Evolutionary conservation across 306 rosid genomes (phyloP).

Genomic region (Parietaria judaica): DNA sequence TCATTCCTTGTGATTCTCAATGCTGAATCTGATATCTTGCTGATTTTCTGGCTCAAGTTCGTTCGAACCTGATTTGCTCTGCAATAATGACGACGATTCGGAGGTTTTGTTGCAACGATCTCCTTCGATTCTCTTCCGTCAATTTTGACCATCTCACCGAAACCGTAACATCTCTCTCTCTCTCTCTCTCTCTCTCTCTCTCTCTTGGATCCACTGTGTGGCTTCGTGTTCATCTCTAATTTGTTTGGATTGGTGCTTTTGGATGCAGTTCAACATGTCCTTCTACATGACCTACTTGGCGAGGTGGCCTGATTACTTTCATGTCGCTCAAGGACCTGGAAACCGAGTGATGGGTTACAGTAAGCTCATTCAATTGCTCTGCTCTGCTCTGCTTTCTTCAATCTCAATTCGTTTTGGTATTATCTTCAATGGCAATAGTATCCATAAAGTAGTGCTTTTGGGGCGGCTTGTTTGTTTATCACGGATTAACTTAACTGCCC

Average conservation of each 20-base stretch:
- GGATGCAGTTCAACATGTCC: slow-evolving; percentile 84
- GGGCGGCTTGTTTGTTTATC: too few species aligned
- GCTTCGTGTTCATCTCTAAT: background rate
- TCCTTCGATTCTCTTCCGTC: slow-evolving; percentile 79
- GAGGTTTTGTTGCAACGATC: slow-evolving; percentile 92
- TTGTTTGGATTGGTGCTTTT: background rate
- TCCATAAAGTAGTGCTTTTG: background rate
- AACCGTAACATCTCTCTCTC: slow-evolving; percentile 41
- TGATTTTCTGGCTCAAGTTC: too few species aligned
- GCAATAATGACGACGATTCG: slow-evolving; percentile 97
- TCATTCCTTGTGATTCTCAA: too few species aligned
- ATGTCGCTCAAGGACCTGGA: slow-evolving; percentile 81
- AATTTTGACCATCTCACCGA: slow-evolving; percentile 96
- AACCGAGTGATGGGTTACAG: slow-evolving; percentile 91
- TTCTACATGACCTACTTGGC: slow-evolving; percentile 97
- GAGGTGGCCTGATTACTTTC: slow-evolving; percentile 96
- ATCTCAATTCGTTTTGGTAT: background rate
- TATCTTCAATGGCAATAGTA: background rate
- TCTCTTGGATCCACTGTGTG: background rate
- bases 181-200: too few species aligned
- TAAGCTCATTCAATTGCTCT: slow-evolving; percentile 23
- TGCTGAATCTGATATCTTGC: too few species aligned
- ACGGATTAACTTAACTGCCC: too few species aligned
- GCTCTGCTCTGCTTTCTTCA: background rate
- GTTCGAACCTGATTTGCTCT: too few species aligned